phyloP scores from a whole-genome alignment of 441 rosid genomes.

The Adansonia rubrostipa region DNA sequence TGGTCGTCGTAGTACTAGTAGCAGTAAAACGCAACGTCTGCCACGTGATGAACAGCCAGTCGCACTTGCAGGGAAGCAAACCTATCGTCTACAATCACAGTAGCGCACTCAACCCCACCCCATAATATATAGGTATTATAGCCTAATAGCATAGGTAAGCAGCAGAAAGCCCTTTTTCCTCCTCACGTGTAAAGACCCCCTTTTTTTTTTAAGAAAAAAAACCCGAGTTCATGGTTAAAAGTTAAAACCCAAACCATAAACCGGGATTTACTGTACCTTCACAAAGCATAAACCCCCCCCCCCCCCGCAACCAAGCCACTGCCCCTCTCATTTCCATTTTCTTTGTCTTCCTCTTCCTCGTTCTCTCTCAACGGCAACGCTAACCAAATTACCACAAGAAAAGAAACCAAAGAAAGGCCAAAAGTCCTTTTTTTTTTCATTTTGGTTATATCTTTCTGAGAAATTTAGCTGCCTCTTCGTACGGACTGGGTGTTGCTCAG shows the following conservation, averaged over 20 bases:
- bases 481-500: conserved; percentile 38
- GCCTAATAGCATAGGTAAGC: conserved; percentile 7
- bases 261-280: conserved; percentile 18
- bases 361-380: not conserved
- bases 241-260: not conserved
- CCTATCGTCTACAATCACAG: conserved; percentile 31
- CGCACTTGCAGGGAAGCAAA: conserved; percentile 46
- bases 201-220: not conserved
- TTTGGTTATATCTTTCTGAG: conserved; percentile 9
- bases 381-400: conserved; percentile 16
- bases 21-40: conserved; percentile 29
- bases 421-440: not conserved
- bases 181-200: conserved; percentile 22
- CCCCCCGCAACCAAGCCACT: conserved; percentile 34
- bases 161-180: not conserved
- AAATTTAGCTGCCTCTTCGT: conserved; percentile 28
- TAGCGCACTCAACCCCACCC: too few species aligned
- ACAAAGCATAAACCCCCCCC: conserved; percentile 45
- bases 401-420: conserved; percentile 25
- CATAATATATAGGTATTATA: not conserved
- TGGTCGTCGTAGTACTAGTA: not conserved
- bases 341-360: not conserved
- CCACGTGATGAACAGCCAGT: conserved; percentile 43
- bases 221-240: conserved; percentile 9
- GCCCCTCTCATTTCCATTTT: not conserved